These are phyloP conservation scores for Limnanthes douglasii DNA, from an alignment of 345 rosid genomes.

Conservation along the genomic window DNA sequence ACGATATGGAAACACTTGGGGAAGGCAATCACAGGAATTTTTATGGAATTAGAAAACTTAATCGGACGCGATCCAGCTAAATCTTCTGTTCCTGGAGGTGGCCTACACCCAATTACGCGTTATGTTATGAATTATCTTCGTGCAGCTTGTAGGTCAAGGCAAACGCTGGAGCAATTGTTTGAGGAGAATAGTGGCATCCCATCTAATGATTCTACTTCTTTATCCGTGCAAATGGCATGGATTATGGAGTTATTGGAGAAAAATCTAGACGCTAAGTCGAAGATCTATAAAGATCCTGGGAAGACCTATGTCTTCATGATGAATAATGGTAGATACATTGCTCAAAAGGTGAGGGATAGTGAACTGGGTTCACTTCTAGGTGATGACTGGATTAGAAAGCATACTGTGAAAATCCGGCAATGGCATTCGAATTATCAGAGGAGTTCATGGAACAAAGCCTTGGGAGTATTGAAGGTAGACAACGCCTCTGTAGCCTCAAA, in stretches of 20 bases:
- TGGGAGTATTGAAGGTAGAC: constrained; percentile 41
- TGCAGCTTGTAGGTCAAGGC: constrained; percentile 67
- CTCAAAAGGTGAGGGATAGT: constrained; percentile 65
- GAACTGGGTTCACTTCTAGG: constrained; percentile 61
- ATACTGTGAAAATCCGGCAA: constrained; percentile 53
- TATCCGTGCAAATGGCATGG: constrained; percentile 73
- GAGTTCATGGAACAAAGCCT: constrained; percentile 61
- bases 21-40: constrained; percentile 65
- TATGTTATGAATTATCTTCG: constrained; percentile 84
- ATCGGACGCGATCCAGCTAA: constrained; percentile 83
- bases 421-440: constrained; percentile 38
- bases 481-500: constrained; percentile 18
- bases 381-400: constrained; percentile 82
- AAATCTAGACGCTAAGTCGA: constrained; percentile 74
- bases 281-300: constrained; percentile 54
- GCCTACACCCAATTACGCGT: constrained; percentile 78
- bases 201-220: constrained; percentile 32
- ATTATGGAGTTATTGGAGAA: constrained; percentile 89
- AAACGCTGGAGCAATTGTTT: constrained; percentile 64
- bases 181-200: constrained; percentile 39
- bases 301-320: constrained; percentile 58
- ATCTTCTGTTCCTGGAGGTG: constrained; percentile 71
- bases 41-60: constrained; percentile 88
- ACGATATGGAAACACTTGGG: constrained; percentile 70
- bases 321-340: constrained; percentile 79